Conservation (phyloP, 441 rosid species). For the Pelargonium myrrhifolium region DNA sequence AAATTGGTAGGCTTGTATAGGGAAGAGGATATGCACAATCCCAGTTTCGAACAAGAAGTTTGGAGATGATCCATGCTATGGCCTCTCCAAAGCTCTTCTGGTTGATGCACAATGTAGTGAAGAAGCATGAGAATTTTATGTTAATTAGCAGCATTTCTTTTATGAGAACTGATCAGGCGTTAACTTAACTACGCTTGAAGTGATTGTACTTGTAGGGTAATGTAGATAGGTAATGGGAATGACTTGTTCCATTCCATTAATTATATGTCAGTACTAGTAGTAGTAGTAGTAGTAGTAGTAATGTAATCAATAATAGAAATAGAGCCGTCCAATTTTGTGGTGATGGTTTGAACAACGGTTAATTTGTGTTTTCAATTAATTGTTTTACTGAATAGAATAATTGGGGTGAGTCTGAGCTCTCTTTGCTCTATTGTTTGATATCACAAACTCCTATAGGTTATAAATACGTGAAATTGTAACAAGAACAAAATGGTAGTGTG, state of each 20-base stretch:
- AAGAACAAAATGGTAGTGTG: too few species aligned
- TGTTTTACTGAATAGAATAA: too few species aligned
- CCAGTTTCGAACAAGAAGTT: slow-evolving; percentile 33
- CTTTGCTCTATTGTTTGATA: too few species aligned
- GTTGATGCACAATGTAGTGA: slow-evolving; percentile 40
- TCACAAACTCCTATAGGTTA: too few species aligned
- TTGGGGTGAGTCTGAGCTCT: too few species aligned
- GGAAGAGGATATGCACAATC: slow-evolving; percentile 39
- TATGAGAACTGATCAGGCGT: too few species aligned
- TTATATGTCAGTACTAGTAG: background rate
- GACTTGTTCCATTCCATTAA: background rate
- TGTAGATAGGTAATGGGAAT: background rate
- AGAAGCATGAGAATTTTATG: too few species aligned
- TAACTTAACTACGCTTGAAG: background rate
- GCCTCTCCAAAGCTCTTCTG: slow-evolving; percentile 40
- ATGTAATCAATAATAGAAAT: background rate
- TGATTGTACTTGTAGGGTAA: background rate
- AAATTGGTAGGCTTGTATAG: slow-evolving; percentile 43
- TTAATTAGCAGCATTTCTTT: too few species aligned
- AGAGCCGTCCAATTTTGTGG: background rate
- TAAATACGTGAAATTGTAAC: too few species aligned
- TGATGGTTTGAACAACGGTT: too few species aligned
- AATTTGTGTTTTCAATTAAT: too few species aligned
- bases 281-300: background rate
- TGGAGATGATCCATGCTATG: slow-evolving; percentile 46